Percentiles rank a stretch among this genome's conserved stretches.
Conservation (phyloP, 176 grass and related monocot genomes). For the Carex pumila region DNA sequence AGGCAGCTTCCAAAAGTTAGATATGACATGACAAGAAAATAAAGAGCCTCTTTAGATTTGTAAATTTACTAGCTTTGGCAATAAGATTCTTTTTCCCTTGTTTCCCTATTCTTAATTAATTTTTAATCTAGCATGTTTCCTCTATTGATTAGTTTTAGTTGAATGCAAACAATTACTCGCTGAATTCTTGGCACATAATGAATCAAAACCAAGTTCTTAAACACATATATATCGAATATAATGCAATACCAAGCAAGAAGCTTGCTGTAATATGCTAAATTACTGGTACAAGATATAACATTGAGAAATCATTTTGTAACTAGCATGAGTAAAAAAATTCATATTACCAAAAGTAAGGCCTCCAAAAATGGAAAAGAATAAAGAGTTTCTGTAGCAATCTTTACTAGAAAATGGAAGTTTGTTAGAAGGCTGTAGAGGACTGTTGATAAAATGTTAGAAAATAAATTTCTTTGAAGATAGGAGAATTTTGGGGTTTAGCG, state of each 20-base stretch:
- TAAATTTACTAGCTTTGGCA: conserved; percentile 2
- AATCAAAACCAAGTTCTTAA: not conserved
- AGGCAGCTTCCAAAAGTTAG: not conserved
- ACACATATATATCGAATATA: not conserved
- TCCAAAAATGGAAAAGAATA: not conserved
- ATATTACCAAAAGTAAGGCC: not conserved
- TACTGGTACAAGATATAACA: not conserved
- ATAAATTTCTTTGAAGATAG: not conserved
- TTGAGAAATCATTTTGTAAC: not conserved
- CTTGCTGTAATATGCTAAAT: not conserved
- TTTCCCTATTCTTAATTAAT: not conserved
- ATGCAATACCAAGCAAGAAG: not conserved
- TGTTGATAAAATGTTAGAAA: not conserved
- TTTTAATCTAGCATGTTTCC: not conserved
- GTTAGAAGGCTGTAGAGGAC: not conserved
- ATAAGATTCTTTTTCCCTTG: not conserved
- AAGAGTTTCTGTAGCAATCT: not conserved
- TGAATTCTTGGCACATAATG: not conserved
- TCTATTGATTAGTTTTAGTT: not conserved
- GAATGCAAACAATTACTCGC: not conserved
- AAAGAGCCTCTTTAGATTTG: not conserved
- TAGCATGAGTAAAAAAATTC: not conserved
- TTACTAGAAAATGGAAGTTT: not conserved
- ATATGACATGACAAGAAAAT: not conserved
- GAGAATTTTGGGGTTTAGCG: not conserved